Percentiles rank a stretch among this genome's conserved stretches.
phyloP scores from a whole-genome alignment of 2,329 filamentous ascomycete genomes.

The Cadophora sp. region DNA sequence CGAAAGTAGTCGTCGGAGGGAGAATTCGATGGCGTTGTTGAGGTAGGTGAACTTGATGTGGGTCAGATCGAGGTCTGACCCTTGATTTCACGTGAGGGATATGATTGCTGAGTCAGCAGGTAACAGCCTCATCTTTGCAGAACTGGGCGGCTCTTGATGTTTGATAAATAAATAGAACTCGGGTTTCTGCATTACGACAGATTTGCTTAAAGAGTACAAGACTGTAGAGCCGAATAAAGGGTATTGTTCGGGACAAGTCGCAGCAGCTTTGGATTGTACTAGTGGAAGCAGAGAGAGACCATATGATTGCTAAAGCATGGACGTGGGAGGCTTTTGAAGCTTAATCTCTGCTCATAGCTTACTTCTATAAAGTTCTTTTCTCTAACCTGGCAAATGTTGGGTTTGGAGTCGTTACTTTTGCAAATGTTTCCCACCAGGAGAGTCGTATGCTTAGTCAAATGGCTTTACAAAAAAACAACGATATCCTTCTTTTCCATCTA shows the following conservation, averaged over 20 bases:
- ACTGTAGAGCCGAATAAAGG: neutral
- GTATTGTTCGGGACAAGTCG: neutral
- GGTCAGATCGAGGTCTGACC: slow-evolving; percentile 10
- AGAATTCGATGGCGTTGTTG: neutral
- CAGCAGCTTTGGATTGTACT: neutral
- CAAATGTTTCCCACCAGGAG: too few relatives aligned
- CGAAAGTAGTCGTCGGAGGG: neutral
- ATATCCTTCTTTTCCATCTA: too few relatives aligned
- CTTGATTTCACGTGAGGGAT: neutral
- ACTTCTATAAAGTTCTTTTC: too few relatives aligned
- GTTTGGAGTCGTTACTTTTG: too few relatives aligned
- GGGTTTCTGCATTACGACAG: neutral
- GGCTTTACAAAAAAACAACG: too few relatives aligned
- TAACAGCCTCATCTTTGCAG: neutral
- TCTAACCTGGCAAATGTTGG: too few relatives aligned
- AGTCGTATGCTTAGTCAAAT: too few relatives aligned
- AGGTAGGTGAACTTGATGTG: neutral
- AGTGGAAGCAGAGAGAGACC: too few relatives aligned
- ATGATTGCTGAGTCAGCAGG: neutral
- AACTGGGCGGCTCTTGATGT: neutral
- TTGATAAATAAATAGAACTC: neutral
- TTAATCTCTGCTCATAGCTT: too few relatives aligned
- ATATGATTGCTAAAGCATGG: too few relatives aligned
- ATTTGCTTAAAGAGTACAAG: neutral
- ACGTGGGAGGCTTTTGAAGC: too few relatives aligned